phyloP scores from a whole-genome alignment of 441 rosid species.

The Pelargonium fulgidum region DNA sequence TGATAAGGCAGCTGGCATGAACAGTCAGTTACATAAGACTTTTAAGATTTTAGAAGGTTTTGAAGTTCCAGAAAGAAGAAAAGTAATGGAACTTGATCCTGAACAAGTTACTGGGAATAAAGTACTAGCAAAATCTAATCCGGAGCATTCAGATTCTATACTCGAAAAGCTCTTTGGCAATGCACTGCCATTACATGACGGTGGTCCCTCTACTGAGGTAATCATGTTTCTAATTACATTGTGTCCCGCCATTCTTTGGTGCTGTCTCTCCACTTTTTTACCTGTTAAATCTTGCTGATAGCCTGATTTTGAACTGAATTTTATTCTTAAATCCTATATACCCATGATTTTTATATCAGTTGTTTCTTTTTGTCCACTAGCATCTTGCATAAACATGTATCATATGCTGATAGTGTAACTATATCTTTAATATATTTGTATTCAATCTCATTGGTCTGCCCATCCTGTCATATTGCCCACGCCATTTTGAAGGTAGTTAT shows the following conservation, averaged over 20 bases:
- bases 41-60: slow-evolving; percentile 37
- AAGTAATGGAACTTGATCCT: slow-evolving; percentile 37
- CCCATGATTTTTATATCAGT: background rate
- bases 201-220: slow-evolving; percentile 60
- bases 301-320: background rate
- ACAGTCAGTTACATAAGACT: slow-evolving; percentile 29
- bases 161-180: slow-evolving; percentile 72
- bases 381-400: background rate
- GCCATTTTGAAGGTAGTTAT: slow-evolving; percentile 1
- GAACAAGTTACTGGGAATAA: slow-evolving; percentile 29
- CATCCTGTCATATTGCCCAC: background rate
- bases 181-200: slow-evolving; percentile 45
- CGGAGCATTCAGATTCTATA: slow-evolving; percentile 47
- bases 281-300: background rate
- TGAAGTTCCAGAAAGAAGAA: slow-evolving; percentile 32
- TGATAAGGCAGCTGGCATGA: slow-evolving; percentile 29
- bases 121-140: slow-evolving; percentile 34
- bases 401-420: background rate
- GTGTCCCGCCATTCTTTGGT: background rate
- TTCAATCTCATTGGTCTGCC: background rate
- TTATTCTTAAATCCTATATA: background rate
- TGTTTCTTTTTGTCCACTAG: background rate
- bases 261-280: background rate
- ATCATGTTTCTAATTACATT: slow-evolving; percentile 13
- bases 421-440: background rate